These are phyloP conservation scores for Simplicillium sp. DNA, from an alignment of 2,329 filamentous ascomycete genomes.

Conservation along the genomic window DNA sequence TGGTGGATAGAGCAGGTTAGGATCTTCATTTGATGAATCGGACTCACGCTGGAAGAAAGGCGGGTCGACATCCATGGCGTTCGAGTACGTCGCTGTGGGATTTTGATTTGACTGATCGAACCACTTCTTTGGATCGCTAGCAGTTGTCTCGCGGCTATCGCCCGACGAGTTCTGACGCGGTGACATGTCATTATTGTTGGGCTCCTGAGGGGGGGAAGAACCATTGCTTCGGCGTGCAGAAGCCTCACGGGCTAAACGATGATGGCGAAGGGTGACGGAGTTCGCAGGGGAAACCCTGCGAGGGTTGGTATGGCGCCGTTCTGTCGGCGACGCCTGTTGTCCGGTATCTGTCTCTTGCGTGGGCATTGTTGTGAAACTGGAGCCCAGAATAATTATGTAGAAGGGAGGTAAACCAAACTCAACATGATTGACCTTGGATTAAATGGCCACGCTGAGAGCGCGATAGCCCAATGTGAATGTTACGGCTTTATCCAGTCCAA, in stretches of 20 bases:
- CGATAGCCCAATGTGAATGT: no score
- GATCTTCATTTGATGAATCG: conserved; percentile 41
- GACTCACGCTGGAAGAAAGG: conserved; percentile 46
- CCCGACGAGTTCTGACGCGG: conserved; percentile 33
- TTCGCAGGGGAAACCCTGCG: conserved; percentile 33
- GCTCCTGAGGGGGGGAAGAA: conserved; percentile 10
- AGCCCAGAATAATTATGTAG: no score
- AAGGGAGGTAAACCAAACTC: no score
- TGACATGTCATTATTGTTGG: conserved; percentile 11
- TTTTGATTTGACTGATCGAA: conserved; percentile 45
- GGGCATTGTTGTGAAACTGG: no score
- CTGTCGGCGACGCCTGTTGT: no score
- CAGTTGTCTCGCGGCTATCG: conserved; percentile 37
- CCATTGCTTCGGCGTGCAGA: conserved; percentile 17
- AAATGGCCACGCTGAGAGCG: no score
- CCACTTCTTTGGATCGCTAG: conserved; percentile 43
- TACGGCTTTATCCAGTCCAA: no score
- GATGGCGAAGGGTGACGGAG: conserved; percentile 37
- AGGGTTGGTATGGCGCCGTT: conserved; percentile 13
- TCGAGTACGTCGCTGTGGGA: conserved; percentile 28
- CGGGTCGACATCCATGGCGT: conserved; percentile 43
- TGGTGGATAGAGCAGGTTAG: conserved; percentile 12
- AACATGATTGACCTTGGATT: no score
- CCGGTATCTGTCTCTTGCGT: no score
- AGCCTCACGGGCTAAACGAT: conserved; percentile 34